Evolutionary conservation across 2,329 filamentous ascomycete genomes (phyloP).

Genomic region (Coccinonectria pachysandricola): DNA sequence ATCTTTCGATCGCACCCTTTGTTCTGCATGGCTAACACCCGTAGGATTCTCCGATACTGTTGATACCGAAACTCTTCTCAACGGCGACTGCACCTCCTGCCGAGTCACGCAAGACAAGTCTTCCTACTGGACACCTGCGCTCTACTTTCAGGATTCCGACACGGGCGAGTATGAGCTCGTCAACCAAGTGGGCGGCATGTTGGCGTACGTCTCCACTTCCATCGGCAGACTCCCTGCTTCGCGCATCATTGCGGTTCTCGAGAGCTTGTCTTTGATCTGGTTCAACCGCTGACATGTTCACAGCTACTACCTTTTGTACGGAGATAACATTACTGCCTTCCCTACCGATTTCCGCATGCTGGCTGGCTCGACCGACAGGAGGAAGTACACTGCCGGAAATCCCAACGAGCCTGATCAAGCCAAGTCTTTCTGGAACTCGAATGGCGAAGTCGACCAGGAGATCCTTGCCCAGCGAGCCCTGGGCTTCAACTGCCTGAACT

Average conservation of each 20-base stretch:
- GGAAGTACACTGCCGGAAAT: conserved; percentile 60
- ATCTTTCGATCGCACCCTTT: conserved; percentile 1
- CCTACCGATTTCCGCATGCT: conserved; percentile 73
- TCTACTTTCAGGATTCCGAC: conserved; percentile 62
- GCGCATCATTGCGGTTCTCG: no score
- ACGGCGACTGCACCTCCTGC: conserved; percentile 68
- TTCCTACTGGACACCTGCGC: conserved; percentile 72
- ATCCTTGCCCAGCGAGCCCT: conserved; percentile 70
- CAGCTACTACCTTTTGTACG: conserved; percentile 76
- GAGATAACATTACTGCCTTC: conserved; percentile 59
- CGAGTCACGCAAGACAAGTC: conserved; percentile 72
- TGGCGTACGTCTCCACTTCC: conserved; percentile 63
- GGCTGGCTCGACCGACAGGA: conserved; percentile 57
- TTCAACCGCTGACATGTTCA: conserved; percentile 5
- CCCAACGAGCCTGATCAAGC: conserved; percentile 52
- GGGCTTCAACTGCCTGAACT: conserved; percentile 95
- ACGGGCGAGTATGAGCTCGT: conserved; percentile 61
- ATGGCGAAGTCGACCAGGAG: conserved; percentile 54
- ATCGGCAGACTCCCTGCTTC: no score
- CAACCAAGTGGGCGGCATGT: conserved; percentile 68
- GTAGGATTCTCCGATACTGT: conserved; percentile 56
- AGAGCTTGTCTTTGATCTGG: no score
- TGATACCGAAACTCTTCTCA: conserved; percentile 45
- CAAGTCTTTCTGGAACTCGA: conserved; percentile 59
- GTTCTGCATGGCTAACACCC: conserved; percentile 9